Base-by-base conservation (phyloP, 306 rosid genomes). In the Acacia crassicarpa region DNA sequence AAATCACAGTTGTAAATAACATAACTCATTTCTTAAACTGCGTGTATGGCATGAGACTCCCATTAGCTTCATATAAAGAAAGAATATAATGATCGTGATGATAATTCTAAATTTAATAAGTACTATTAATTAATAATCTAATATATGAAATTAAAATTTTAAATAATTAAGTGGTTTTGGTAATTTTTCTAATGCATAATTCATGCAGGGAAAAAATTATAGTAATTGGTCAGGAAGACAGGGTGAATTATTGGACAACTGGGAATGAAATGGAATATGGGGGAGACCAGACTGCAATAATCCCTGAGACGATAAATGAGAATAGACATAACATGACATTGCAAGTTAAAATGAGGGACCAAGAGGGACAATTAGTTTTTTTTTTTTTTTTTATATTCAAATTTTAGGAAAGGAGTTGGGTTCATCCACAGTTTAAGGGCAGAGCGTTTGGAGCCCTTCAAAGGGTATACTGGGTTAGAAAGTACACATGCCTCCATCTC, bases 291-390 rank as follows among this genome's bases (percentile, higher is more conserved):
- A n/a, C 5, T 22, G 10, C 65, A 58, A 58, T 22, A 58, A 58
- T 22, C 27, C 65, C 15, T n/a, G 3, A 58, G 30, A 22, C 65
- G 65, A 22, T 30, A 58, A 58, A 22, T 2, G 65, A 58, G 65
- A 22, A 58, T 22, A 58, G 22, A 9, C 3, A 19, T 17, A 15
- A 13, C 58, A 51, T 9, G 2, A 49, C 56, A 16, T 15, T 14
- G 20, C 20, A 49, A 49, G 56, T 17, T 14, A 16, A 49, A 72
- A 78, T 71, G 80, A 78, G 80, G 43, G 48, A 35, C 32, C 23
- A 41, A 65, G 10, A 71, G 15, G 80, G 1, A 78, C 61, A 78
- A 32, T 32, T 32, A 32, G n/a, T n/a, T n/a, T n/a, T n/a, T n/a
- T n/a, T n/a, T n/a, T n/a, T n/a, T n/a, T n/a, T n/a, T n/a, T n/a